Base-by-base conservation (phyloP, 2,329 filamentous ascomycete species). In the Claviceps spartinae region DNA sequence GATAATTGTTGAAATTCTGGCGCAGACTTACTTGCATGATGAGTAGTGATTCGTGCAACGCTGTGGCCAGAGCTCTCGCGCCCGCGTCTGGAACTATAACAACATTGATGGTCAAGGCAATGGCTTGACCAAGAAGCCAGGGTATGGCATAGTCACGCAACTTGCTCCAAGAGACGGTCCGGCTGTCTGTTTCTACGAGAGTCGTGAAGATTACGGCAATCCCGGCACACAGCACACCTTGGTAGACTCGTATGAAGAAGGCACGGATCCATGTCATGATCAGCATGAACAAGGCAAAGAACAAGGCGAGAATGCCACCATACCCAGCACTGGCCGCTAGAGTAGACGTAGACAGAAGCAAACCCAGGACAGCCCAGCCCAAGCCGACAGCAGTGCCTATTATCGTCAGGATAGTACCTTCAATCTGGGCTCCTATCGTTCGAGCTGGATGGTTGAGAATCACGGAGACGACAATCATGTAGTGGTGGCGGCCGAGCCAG, bases 391-490 rank as follows among this genome's bases (percentile, higher is more conserved):
- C 72, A 1, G 75, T 74, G 3, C 78, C 78, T 5, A 76, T 34
- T n/a, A 71, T 73, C 5, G 77, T 80, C 20, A 77, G 62, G 43
- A 78, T 52, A 4, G 72, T 63, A 2, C 78, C 78, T 59, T 82
- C 78, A 22, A 81, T 61, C 56, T 82, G 78, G 13, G 76, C 72
- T 5, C 78, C 78, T 49, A 81, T 58, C 1, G 75, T 73, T 40
- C 78, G 69, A 22, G 74, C 76, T 3, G 78, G 70, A 57, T 82
- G 78, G 53, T 81, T 81, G 45, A 81, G 58, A 20, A 81, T 71
- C n/a, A 74, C 67, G 2, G 78, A 81, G 47, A 82, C 62, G 4
- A 69, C 72, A 68, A 79, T 74, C 54, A 81, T 71, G 57, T 79
- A 81, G 55, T 69, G 69, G 57, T 79, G 76, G 16, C 64, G 68